phyloP scores from a whole-genome alignment of 2,329 filamentous ascomycete species.

The Colletotrichum tamarilloi region DNA sequence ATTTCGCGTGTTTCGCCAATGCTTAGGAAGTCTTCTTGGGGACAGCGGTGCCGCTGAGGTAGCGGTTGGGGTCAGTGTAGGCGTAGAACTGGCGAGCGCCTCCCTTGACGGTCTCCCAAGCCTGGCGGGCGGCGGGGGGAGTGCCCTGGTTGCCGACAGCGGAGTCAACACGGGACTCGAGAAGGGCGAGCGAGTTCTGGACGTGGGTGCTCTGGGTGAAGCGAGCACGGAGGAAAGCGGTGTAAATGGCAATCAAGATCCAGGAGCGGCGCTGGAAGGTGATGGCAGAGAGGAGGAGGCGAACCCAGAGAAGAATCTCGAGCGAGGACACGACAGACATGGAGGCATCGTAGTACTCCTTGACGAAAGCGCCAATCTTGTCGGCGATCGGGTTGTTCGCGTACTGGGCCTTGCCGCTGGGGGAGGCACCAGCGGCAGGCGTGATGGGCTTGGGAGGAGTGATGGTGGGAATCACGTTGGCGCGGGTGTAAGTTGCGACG shows the following conservation, averaged over 20 bases:
- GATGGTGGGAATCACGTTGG: slow-evolving; percentile 90
- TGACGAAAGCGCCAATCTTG: slow-evolving; percentile 91
- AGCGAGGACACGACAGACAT: slow-evolving; percentile 93
- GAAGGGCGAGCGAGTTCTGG: slow-evolving; percentile 80
- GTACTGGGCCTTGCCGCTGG: slow-evolving; percentile 66
- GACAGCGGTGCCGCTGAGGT: slow-evolving; percentile 68
- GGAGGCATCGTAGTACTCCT: slow-evolving; percentile 96
- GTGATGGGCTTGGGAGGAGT: slow-evolving; percentile 71
- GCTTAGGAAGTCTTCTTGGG: slow-evolving; percentile 59
- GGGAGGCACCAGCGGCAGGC: slow-evolving; percentile 65
- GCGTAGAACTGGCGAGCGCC: slow-evolving; percentile 79
- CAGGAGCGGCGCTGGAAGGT: slow-evolving; percentile 92
- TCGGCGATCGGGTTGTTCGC: slow-evolving; percentile 75
- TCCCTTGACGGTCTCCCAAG: slow-evolving; percentile 84
- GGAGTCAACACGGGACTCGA: slow-evolving; percentile 82
- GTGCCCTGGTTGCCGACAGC: slow-evolving; percentile 87
- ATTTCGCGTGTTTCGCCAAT: not conserved
- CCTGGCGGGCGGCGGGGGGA: slow-evolving; percentile 80
- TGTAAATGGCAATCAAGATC: slow-evolving; percentile 88
- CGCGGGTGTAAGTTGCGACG: slow-evolving; percentile 94
- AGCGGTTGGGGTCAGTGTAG: slow-evolving; percentile 81
- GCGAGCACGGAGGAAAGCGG: slow-evolving; percentile 90
- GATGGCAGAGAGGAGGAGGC: slow-evolving; percentile 82
- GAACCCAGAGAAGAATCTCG: slow-evolving; percentile 88
- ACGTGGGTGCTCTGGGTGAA: slow-evolving; percentile 93